Percentiles rank a stretch among this genome's conserved stretches.
Evolutionary conservation across 805 yeast genomes (phyloP).

Genomic region (Maudiozyma serrabonitensis): DNA sequence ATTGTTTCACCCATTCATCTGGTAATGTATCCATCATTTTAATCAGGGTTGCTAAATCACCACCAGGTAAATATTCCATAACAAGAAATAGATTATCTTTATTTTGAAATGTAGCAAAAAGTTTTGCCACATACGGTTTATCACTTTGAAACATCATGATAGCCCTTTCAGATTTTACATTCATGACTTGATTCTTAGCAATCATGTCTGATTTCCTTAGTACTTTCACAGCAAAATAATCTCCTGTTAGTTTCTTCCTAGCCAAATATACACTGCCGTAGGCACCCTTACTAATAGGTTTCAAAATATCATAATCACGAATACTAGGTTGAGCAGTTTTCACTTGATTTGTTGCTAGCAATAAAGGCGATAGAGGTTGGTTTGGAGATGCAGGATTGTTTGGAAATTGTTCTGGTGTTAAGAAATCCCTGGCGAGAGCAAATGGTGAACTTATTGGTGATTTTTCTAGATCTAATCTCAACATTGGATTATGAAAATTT

Average conservation of each 20-base stretch:
- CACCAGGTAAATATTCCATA: slow-evolving; percentile 95
- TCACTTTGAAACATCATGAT: slow-evolving; percentile 97
- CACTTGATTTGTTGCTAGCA: slow-evolving; percentile 53
- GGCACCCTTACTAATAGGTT: slow-evolving; percentile 95
- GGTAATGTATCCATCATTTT: slow-evolving; percentile 77
- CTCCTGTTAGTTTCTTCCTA: slow-evolving; percentile 77
- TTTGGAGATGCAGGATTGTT: slow-evolving; percentile 28
- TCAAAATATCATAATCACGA: slow-evolving; percentile 78
- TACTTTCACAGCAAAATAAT: slow-evolving; percentile 89
- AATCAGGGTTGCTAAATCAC: slow-evolving; percentile 83
- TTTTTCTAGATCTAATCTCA: slow-evolving; percentile 10
- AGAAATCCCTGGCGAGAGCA: slow-evolving; percentile 38
- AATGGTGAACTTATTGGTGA: slow-evolving; percentile 55
- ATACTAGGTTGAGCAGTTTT: slow-evolving; percentile 60
- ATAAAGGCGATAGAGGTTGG: slow-evolving; percentile 71
- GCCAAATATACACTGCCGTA: slow-evolving; percentile 92
- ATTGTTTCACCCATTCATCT: slow-evolving; percentile 75
- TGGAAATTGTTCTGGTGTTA: slow-evolving; percentile 28
- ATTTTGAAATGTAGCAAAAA: slow-evolving; percentile 82
- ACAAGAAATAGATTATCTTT: slow-evolving; percentile 80
- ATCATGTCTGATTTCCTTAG: slow-evolving; percentile 91
- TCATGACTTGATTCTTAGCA: slow-evolving; percentile 90
- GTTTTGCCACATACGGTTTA: slow-evolving; percentile 84
- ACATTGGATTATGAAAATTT: neutral
- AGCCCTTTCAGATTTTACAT: slow-evolving; percentile 90